Evolutionary conservation across 495 filamentous ascomycete genomes (phyloP).

Genomic region (Baudoinia panamericana): DNA sequence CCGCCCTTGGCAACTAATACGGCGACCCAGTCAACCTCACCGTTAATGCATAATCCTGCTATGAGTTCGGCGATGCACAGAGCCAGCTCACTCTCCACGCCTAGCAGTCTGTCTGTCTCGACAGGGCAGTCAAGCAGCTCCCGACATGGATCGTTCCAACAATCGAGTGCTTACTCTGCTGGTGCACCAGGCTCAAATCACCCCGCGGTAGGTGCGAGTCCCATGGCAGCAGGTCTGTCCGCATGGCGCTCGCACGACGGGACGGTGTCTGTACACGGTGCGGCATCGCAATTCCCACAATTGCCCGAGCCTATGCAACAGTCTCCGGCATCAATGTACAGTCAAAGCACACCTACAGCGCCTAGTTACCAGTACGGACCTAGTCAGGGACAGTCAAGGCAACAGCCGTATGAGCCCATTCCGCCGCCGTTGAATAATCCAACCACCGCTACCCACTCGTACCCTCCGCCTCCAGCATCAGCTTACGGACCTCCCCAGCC

Average conservation of each 20-base stretch:
- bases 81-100: slow-evolving; percentile 8
- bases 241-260: slow-evolving; percentile 17
- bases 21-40: slow-evolving; percentile 4
- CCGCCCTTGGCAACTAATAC: too few species aligned
- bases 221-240: slow-evolving; percentile 1
- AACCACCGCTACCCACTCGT: too few species aligned
- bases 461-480: too few species aligned
- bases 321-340: too few species aligned
- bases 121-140: slow-evolving; percentile 9
- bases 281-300: neutral
- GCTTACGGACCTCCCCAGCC: too few species aligned
- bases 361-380: too few species aligned
- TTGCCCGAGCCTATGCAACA: neutral
- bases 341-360: neutral
- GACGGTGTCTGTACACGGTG: slow-evolving; percentile 1
- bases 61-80: slow-evolving; percentile 9
- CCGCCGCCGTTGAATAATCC: too few species aligned
- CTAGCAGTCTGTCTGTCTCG: slow-evolving; percentile 8
- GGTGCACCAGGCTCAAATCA: neutral
- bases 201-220: neutral
- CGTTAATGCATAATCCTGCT: neutral
- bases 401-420: too few species aligned
- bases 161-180: neutral
- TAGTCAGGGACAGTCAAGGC: too few species aligned
- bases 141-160: slow-evolving; percentile 17